Evolutionary conservation across 768 basidiomycete genomes (phyloP).

Genomic region (Suillus subluteus): DNA sequence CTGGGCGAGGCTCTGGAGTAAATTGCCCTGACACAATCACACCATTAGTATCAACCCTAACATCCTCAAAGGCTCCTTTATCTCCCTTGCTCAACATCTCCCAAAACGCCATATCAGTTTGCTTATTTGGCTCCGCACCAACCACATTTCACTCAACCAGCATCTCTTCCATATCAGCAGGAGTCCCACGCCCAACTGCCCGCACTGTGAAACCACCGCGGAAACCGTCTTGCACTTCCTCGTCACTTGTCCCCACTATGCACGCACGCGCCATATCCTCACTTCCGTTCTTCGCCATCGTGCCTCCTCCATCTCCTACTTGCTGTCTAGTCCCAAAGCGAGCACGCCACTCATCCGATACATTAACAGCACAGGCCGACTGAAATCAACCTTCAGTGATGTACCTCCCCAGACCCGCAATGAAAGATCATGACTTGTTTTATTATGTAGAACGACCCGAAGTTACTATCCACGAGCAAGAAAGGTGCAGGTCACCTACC

Average conservation of each 20-base stretch:
- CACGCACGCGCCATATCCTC: neutral
- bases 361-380: no score
- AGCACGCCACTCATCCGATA: no score
- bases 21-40: neutral
- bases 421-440: no score
- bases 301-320: accelerated
- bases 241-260: constrained; percentile 28
- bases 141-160: constrained; percentile 32
- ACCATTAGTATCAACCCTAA: neutral
- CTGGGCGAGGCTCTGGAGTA: neutral
- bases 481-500: no score
- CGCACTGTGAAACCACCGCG: constrained; percentile 17
- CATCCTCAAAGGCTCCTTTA: neutral
- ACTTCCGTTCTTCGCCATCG: neutral
- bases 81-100: constrained; percentile 11
- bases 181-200: constrained; percentile 29
- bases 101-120: constrained; percentile 24
- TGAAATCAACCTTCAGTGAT: no score
- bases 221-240: constrained; percentile 39
- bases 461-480: no score
- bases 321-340: no score
- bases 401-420: no score
- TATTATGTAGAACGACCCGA: no score
- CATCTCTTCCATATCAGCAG: constrained; percentile 33
- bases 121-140: constrained; percentile 35